Conservation (phyloP, 2,329 filamentous ascomycete species). For the Amauroascus verrucosus region DNA sequence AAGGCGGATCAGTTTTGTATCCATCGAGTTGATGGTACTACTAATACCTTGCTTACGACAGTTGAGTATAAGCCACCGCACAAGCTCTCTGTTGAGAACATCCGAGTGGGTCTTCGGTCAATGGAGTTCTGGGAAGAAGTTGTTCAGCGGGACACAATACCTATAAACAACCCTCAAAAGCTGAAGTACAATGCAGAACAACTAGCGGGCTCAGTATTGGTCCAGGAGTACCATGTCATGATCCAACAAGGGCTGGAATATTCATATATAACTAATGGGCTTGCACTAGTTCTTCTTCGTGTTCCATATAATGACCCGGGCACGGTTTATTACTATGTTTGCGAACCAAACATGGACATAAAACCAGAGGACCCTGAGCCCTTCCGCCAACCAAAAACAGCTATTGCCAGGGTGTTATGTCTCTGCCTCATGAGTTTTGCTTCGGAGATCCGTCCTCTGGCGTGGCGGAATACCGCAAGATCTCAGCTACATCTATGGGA, state of each 20-base stretch:
- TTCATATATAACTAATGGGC: slow-evolving; percentile 10
- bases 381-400: slow-evolving; percentile 16
- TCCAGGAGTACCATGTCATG: slow-evolving; percentile 15
- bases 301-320: slow-evolving; percentile 19
- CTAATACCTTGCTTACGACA: slow-evolving; percentile 3
- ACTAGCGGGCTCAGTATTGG: slow-evolving; percentile 16
- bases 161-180: slow-evolving; percentile 16
- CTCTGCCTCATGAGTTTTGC: slow-evolving; percentile 21
- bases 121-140: slow-evolving; percentile 20
- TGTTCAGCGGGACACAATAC: slow-evolving; percentile 15
- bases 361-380: slow-evolving; percentile 8
- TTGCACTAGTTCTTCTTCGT: slow-evolving; percentile 13
- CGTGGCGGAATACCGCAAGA: slow-evolving; percentile 18
- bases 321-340: slow-evolving; percentile 23
- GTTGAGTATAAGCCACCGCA: slow-evolving; percentile 21
- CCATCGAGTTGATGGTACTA: slow-evolving; percentile 3
- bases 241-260: slow-evolving; percentile 14
- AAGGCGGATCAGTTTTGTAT: slow-evolving; percentile 19
- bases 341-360: slow-evolving; percentile 20
- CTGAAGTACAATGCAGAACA: slow-evolving; percentile 20
- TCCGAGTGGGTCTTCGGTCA: slow-evolving; percentile 14
- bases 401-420: slow-evolving; percentile 19
- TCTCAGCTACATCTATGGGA: slow-evolving; percentile 17
- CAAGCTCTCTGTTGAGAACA: slow-evolving; percentile 15
- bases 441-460: slow-evolving; percentile 16